phyloP scores from a whole-genome alignment of 2,329 filamentous ascomycete genomes.

The Colletotrichum higginsianum region DNA sequence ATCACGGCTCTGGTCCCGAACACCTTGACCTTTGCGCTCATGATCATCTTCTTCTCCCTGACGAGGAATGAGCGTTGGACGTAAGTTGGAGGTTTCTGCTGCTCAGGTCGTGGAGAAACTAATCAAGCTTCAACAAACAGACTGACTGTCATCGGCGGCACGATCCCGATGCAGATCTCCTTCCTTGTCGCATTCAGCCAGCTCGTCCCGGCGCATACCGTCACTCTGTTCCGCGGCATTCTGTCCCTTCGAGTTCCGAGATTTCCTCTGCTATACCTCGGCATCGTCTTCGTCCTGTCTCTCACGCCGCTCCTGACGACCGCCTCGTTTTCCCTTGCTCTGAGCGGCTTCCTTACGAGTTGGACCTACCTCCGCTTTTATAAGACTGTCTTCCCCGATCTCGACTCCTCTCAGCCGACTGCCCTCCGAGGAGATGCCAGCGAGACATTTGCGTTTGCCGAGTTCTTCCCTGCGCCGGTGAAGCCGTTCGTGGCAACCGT shows the following conservation, averaged over 20 bases:
- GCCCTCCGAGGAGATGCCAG: conserved; percentile 90
- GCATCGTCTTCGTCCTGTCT: conserved; percentile 77
- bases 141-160: conserved; percentile 87
- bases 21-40: conserved; percentile 78
- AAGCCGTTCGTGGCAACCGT: conserved; percentile 84
- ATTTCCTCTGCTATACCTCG: conserved; percentile 81
- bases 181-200: conserved; percentile 99
- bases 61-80: conserved; percentile 77
- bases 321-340: conserved; percentile 83
- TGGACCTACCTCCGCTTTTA: conserved; percentile 99
- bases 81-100: conserved; percentile 63
- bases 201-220: conserved; percentile 95
- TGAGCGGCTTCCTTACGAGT: conserved; percentile 86
- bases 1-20: conserved; percentile 87
- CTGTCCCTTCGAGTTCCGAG: conserved; percentile 88
- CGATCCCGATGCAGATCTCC: conserved; percentile 88
- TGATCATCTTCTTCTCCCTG: conserved; percentile 81
- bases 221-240: conserved; percentile 90
- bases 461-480: conserved; percentile 90
- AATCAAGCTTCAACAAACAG: conserved; percentile 61
- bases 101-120: conserved; percentile 6
- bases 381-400: conserved; percentile 81
- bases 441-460: conserved; percentile 95
- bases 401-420: conserved; percentile 72
- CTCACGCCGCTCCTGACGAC: conserved; percentile 73